These are phyloP conservation scores for Neoboletus subvelutipes DNA, from an alignment of 768 basidiomycete genomes.

Conservation along the genomic window DNA sequence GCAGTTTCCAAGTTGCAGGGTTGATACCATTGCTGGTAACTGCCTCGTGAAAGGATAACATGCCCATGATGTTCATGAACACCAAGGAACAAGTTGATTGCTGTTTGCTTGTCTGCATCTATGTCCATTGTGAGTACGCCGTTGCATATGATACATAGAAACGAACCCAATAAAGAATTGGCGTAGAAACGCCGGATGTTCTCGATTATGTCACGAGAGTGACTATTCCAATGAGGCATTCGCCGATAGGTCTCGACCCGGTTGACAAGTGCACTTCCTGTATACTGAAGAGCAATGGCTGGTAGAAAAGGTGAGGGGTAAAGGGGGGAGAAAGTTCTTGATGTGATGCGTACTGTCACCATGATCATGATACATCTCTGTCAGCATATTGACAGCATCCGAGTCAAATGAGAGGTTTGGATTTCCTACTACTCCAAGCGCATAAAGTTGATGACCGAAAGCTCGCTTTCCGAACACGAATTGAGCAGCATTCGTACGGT, in stretches of 20 bases:
- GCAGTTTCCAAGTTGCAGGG: constrained; percentile 64
- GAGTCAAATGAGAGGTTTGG: constrained; percentile 90
- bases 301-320: constrained; percentile 1
- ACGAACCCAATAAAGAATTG: constrained; percentile 81
- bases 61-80: constrained; percentile 58
- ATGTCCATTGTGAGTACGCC: constrained; percentile 2
- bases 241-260: constrained; percentile 93
- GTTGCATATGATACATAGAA: background rate
- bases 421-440: constrained; percentile 82
- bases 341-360: constrained; percentile 72
- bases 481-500: constrained; percentile 94
- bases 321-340: background rate
- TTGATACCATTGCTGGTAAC: constrained; percentile 86
- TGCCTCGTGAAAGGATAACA: constrained; percentile 53
- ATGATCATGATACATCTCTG: constrained; percentile 98
- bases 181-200: constrained; percentile 94
- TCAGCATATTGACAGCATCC: constrained; percentile 94
- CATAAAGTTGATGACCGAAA: constrained; percentile 92
- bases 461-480: constrained; percentile 96
- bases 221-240: constrained; percentile 97
- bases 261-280: constrained; percentile 94
- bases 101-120: constrained; percentile 97
- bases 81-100: constrained; percentile 96
- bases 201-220: constrained; percentile 94
- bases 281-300: constrained; percentile 96